Evolutionary conservation across 345 rosid species (phyloP).

Genomic region (Stellera chamaejasme): DNA sequence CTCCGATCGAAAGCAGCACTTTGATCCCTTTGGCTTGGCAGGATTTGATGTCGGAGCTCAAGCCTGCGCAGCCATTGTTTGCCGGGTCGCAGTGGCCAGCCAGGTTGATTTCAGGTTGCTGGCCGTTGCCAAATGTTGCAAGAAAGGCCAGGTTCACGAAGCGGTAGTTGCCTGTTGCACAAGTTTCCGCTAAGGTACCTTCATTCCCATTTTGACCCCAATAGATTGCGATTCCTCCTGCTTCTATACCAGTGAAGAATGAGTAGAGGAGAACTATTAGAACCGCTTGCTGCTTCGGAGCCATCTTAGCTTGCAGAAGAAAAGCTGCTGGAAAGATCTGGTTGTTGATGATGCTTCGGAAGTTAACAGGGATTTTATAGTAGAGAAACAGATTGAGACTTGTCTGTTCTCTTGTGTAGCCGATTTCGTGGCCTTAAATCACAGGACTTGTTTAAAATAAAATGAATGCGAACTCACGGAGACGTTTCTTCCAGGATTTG

Average conservation of each 20-base stretch:
- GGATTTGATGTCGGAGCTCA: conserved; percentile 7
- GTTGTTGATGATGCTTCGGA: too few species aligned
- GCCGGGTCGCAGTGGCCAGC: conserved; percentile 3
- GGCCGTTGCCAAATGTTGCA: conserved; percentile 9
- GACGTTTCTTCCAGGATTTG: too few species aligned
- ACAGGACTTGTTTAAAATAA: too few species aligned
- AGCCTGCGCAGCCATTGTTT: conserved; percentile 3
- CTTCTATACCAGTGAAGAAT: neutral
- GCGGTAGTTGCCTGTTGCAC: conserved; percentile 4
- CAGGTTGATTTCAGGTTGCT: conserved; percentile 7
- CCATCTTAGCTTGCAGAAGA: neutral
- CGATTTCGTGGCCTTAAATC: too few species aligned
- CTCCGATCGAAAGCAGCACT: conserved; percentile 4
- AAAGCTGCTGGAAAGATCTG: too few species aligned
- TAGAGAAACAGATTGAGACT: too few species aligned
- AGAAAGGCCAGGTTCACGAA: conserved; percentile 5
- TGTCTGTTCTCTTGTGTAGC: too few species aligned
- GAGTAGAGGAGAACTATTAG: neutral
- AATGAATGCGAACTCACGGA: too few species aligned
- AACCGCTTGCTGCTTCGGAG: neutral
- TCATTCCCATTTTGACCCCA: conserved; percentile 12
- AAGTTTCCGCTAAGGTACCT: conserved; percentile 6
- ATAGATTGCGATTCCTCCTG: conserved; percentile 2
- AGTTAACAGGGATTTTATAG: too few species aligned
- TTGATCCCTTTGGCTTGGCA: conserved; percentile 9